Percentiles rank a stretch among this genome's conserved stretches.
These are phyloP conservation scores for Globisporangium mamillatum DNA, from an alignment of 352 stramenopile species.

Conservation along the genomic window DNA sequence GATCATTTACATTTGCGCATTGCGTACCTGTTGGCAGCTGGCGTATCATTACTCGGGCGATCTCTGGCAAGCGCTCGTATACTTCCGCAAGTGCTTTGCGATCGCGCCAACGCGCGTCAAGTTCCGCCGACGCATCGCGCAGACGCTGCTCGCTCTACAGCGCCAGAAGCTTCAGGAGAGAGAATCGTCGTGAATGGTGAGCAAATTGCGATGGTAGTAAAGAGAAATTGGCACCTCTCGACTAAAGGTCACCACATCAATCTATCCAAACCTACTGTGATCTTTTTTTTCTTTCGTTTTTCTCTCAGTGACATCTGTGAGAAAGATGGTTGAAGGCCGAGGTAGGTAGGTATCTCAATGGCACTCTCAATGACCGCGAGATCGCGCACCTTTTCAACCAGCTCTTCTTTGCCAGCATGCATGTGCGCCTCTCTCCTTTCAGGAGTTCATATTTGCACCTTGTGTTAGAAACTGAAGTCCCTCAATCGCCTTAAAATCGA, in stretches of 20 bases:
- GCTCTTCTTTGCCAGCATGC: background rate
- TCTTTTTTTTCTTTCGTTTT: background rate
- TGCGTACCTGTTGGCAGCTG: constrained; percentile 28
- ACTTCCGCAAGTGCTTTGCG: constrained; percentile 43
- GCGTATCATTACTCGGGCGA: constrained; percentile 27
- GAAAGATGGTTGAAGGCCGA: background rate
- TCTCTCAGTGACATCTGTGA: background rate
- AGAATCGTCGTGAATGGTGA: background rate
- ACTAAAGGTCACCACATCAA: background rate
- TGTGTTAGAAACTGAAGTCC: background rate
- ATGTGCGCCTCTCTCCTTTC: background rate
- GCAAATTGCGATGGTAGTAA: background rate
- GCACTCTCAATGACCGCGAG: background rate
- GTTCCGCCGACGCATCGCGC: constrained; percentile 44
- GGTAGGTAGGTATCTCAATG: background rate
- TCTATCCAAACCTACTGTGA: background rate
- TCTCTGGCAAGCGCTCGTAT: constrained; percentile 42
- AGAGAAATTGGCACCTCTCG: background rate
- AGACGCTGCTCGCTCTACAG: constrained; percentile 43
- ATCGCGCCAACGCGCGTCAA: constrained; percentile 42
- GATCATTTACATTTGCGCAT: background rate
- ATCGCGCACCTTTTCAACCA: background rate
- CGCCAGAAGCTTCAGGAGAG: constrained; percentile 2
- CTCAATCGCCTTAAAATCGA: too few species aligned
- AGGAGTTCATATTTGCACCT: background rate